phyloP scores from a whole-genome alignment of 352 stramenopile genomes.

The Globisporangium perplexum region DNA sequence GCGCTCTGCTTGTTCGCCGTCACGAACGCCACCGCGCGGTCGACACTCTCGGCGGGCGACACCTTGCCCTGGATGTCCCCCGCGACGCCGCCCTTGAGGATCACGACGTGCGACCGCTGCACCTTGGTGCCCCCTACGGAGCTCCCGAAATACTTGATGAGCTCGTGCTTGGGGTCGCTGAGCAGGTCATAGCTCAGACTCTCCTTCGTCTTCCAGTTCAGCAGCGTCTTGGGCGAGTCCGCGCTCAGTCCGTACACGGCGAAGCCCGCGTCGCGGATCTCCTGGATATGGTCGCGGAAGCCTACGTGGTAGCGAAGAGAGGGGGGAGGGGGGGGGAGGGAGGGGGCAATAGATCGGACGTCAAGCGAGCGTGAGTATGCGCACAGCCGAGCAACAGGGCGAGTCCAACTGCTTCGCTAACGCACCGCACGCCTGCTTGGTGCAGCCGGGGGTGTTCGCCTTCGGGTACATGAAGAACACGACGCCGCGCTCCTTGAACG shows the following conservation, averaged over 20 bases:
- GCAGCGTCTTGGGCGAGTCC: conserved; percentile 64
- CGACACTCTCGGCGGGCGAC: conserved; percentile 67
- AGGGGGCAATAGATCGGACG: background rate
- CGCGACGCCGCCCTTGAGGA: conserved; percentile 73
- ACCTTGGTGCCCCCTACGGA: conserved; percentile 73
- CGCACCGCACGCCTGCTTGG: conserved; percentile 81
- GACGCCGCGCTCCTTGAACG: conserved; percentile 71
- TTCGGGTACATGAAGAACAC: conserved; percentile 89
- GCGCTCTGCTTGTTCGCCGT: conserved; percentile 30
- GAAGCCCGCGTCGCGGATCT: conserved; percentile 78
- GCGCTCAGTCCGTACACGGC: conserved; percentile 73
- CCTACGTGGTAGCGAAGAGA: no score
- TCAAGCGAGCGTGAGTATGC: background rate
- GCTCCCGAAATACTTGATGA: conserved; percentile 86
- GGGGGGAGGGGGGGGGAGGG: no score
- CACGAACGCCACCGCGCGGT: conserved; percentile 67
- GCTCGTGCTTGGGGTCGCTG: conserved; percentile 73
- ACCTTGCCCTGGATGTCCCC: conserved; percentile 78
- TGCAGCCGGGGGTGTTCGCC: conserved; percentile 85
- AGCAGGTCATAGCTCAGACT: conserved; percentile 74
- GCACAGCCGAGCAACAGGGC: no score
- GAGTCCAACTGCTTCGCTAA: conserved; percentile 1
- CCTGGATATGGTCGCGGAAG: conserved; percentile 81
- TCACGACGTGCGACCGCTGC: conserved; percentile 80
- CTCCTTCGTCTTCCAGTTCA: conserved; percentile 80